These are phyloP conservation scores for Podospora pseudocomata DNA, from an alignment of 495 filamentous ascomycete species.

Conservation along the genomic window DNA sequence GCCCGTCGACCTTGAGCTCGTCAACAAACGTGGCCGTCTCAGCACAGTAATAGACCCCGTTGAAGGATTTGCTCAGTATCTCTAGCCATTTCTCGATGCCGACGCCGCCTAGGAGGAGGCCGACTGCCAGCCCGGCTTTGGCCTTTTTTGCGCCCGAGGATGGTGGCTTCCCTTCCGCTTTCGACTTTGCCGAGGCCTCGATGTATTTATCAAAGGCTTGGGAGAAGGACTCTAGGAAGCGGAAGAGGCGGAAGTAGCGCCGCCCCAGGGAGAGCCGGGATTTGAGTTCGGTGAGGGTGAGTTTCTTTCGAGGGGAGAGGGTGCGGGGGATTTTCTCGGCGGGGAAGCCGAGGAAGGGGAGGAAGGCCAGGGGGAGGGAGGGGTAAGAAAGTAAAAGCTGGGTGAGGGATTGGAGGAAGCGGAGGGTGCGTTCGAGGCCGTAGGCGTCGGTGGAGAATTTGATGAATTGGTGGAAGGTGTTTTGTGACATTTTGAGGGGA, in stretches of 20 bases:
- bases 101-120: background rate
- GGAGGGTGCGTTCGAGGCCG: conserved; percentile 61
- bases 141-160: background rate
- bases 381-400: conserved; percentile 20
- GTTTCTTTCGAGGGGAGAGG: conserved; percentile 3
- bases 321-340: conserved; percentile 17
- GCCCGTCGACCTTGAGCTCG: background rate
- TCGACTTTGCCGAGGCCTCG: background rate
- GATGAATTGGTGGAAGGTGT: conserved; percentile 39
- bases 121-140: background rate
- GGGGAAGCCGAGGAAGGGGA: conserved; percentile 9
- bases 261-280: conserved; percentile 41
- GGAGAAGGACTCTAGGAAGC: conserved; percentile 58
- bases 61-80: background rate
- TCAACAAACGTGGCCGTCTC: background rate
- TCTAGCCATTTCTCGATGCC: background rate
- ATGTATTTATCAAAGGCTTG: conserved; percentile 35
- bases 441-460: conserved; percentile 43
- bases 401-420: conserved; percentile 54
- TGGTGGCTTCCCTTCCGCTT: background rate
- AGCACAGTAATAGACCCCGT: background rate
- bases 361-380: conserved; percentile 1
- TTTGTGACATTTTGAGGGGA: background rate
- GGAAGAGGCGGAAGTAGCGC: conserved; percentile 59
- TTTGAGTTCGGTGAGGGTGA: conserved; percentile 28